These are phyloP conservation scores for Fraxinus latifolia DNA, from an alignment of 305 asterid species.

Conservation along the genomic window DNA sequence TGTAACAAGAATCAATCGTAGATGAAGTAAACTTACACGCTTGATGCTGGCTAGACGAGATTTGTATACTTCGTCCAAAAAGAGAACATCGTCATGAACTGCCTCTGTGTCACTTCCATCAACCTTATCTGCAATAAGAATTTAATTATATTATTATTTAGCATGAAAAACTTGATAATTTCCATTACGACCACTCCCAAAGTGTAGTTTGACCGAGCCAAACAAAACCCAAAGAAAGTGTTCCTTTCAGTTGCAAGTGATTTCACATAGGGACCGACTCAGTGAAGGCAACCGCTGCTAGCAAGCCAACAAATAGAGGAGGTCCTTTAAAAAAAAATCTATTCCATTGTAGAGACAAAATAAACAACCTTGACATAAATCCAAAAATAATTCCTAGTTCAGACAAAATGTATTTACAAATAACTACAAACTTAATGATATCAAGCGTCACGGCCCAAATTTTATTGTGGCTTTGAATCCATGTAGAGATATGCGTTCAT, in stretches of 20 bases:
- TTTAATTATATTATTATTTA: conserved; percentile 9
- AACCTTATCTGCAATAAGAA: conserved; percentile 59
- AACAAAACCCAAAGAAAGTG: not conserved
- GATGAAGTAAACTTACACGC: conserved; percentile 54
- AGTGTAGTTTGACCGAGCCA: not conserved
- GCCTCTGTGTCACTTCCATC: conserved; percentile 70
- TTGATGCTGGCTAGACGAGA: conserved; percentile 91
- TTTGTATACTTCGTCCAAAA: conserved; percentile 85
- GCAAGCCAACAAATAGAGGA: not conserved
- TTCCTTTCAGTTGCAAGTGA: not conserved
- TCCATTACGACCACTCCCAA: not conserved
- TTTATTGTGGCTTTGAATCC: not conserved
- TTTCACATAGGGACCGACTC: not conserved
- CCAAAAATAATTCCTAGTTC: conserved; percentile 8
- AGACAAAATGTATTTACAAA: not conserved
- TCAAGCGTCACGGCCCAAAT: conserved; percentile 9
- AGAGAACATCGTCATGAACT: conserved; percentile 59
- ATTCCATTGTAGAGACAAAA: not conserved
- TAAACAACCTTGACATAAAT: conserved; percentile 1
- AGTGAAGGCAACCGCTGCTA: not conserved
- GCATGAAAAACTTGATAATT: conserved; percentile 2
- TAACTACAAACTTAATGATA: conserved; percentile 13
- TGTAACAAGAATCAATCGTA: conserved; percentile 1
- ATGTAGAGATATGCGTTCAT: not conserved
- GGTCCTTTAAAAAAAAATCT: not conserved